Base-by-base conservation (phyloP, 345 rosid genomes). In the Pistacia integerrima region DNA sequence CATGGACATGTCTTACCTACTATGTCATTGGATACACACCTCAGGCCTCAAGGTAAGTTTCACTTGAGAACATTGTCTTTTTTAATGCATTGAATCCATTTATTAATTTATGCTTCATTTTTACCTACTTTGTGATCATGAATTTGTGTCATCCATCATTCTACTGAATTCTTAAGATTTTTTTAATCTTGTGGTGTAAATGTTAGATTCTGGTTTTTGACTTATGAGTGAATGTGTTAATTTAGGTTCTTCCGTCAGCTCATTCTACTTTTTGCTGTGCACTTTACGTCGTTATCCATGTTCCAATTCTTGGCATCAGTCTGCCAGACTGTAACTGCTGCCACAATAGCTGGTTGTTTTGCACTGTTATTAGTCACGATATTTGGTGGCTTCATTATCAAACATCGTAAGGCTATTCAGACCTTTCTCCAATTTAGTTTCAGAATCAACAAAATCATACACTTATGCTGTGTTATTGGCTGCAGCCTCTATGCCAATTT, bases 21-120 rank as follows among this genome's bases (percentile, higher is more conserved):
- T 92, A 88, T 80, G 92, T 82, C 69, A 88, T 89, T 25, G 98
- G 98, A 60, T 92, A 86, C 79, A 88, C 88, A 76, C 96, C 97
- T 58, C 90, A 92, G 76, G 85, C 74, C 35, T 84, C 81, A 56
- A 88, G 98, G 96, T 92, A 71, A 75, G 76, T 22, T 76, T 22
- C 38, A 33, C 36, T 12, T 20, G n/a, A 16, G 33, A 48, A 44
- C 8, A 17, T 20, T 49, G 8, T 38, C 49, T 75, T 46, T 20
- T 1, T 61, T 14, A 33, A 8, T 41, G 46, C 46, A 30, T 30
- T 30, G 33, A 30, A 30, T 30, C 33, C 33, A 30, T 30, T 30
- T 30, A 30, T 2, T 30, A 30, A 30, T 30, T 30, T 30, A 30
- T 30, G 33, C 3, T 30, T 30, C 33, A 30, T 30, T 30, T 30